These are phyloP conservation scores for Isabelozyma pseudorhagii DNA, from an alignment of 805 yeast species.

Conservation along the genomic window DNA sequence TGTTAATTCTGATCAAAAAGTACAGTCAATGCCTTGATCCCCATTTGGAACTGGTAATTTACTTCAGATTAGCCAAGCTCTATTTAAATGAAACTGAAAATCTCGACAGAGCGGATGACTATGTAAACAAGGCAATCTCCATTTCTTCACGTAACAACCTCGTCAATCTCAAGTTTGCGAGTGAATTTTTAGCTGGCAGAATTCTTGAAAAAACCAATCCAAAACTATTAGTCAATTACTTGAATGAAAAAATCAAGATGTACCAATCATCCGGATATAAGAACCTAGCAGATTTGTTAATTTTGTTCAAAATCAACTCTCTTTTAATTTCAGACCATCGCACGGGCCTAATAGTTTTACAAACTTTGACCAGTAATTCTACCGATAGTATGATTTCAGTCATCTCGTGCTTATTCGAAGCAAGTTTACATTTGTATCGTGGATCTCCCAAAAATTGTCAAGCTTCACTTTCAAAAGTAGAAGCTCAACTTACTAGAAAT, in stretches of 20 bases:
- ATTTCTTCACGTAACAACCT: slow-evolving; percentile 26
- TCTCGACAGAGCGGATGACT: slow-evolving; percentile 38
- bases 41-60: slow-evolving; percentile 25
- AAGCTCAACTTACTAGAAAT: slow-evolving; percentile 2
- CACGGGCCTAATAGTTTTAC: slow-evolving; percentile 19
- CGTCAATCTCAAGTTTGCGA: slow-evolving; percentile 17
- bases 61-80: slow-evolving; percentile 33
- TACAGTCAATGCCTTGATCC: slow-evolving; percentile 28
- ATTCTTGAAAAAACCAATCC: slow-evolving; percentile 27
- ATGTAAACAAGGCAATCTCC: slow-evolving; percentile 26
- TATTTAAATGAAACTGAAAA: slow-evolving; percentile 41
- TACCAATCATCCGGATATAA: slow-evolving; percentile 9
- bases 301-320: slow-evolving; percentile 26
- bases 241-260: slow-evolving; percentile 20
- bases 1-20: slow-evolving; percentile 26
- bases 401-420: slow-evolving; percentile 22
- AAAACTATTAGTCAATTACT: slow-evolving; percentile 24
- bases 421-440: slow-evolving; percentile 26
- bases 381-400: slow-evolving; percentile 13
- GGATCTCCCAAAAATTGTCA: slow-evolving; percentile 21
- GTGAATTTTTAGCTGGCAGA: slow-evolving; percentile 35
- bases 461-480: slow-evolving; percentile 12
- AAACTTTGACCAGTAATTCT: slow-evolving; percentile 7
- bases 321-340: slow-evolving; percentile 22
- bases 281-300: slow-evolving; percentile 23